A percentile compares a stretch with the other conserved stretches of the same genome.
Evolutionary conservation across 192 early-diverging fungal genomes (phyloP).

Genomic region (Linnemannia elongata): DNA sequence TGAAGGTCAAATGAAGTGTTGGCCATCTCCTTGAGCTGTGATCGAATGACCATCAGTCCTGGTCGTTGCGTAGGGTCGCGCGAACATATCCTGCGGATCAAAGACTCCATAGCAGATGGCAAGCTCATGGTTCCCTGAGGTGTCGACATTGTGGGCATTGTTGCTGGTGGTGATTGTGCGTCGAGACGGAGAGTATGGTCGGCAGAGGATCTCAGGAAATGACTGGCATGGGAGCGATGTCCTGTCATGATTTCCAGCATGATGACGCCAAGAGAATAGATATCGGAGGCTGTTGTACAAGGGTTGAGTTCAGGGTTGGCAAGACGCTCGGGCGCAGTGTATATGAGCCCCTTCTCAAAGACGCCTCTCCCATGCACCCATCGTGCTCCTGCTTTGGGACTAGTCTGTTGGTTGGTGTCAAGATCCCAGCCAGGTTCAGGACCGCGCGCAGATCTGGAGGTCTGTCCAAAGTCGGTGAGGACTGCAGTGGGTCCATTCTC

Average conservation of each 20-base stretch:
- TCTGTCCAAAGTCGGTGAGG: slow-evolving; percentile 51
- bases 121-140: slow-evolving; percentile 41
- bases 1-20: slow-evolving; percentile 53
- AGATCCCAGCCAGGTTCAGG: slow-evolving; percentile 13
- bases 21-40: slow-evolving; percentile 55
- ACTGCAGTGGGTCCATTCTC: slow-evolving; percentile 46
- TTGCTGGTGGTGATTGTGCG: slow-evolving; percentile 1
- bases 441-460: slow-evolving; percentile 29
- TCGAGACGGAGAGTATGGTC: slow-evolving; percentile 18
- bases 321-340: slow-evolving; percentile 52
- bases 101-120: slow-evolving; percentile 44
- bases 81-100: slow-evolving; percentile 51
- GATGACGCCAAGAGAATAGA: slow-evolving; percentile 53
- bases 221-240: slow-evolving; percentile 47
- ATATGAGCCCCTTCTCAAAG: slow-evolving; percentile 47
- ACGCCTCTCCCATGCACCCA: slow-evolving; percentile 46
- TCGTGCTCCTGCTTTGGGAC: slow-evolving; percentile 36
- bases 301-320: slow-evolving; percentile 56
- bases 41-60: slow-evolving; percentile 40
- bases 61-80: slow-evolving; percentile 47
- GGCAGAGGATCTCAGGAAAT: slow-evolving; percentile 34
- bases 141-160: slow-evolving; percentile 28
- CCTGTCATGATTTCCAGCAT: slow-evolving; percentile 55
- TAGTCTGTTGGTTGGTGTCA: neutral
- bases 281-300: slow-evolving; percentile 44